Evolutionary conservation across 2,329 filamentous ascomycete genomes (phyloP).

Genomic region (Xylogone sp.): DNA sequence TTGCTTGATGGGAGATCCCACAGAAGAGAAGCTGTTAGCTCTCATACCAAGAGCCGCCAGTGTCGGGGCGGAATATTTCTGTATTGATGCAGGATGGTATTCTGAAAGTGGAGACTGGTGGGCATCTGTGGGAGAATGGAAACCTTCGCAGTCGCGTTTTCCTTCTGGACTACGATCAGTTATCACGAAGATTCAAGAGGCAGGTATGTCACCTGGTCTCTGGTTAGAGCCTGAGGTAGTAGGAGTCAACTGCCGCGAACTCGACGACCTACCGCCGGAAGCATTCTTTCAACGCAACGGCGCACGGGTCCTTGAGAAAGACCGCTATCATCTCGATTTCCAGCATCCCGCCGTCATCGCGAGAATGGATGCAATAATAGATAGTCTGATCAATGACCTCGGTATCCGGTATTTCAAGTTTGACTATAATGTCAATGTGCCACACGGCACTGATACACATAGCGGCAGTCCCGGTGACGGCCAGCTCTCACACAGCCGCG

Average conservation of each 20-base stretch:
- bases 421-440: not conserved
- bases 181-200: not conserved
- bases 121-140: slow-evolving; percentile 24
- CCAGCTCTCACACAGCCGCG: slow-evolving; percentile 10
- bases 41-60: slow-evolving; percentile 26
- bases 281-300: not conserved
- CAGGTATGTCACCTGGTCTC: not conserved
- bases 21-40: slow-evolving; percentile 28
- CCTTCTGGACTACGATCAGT: not conserved
- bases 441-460: not conserved
- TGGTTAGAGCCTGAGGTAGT: not conserved
- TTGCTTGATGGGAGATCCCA: slow-evolving; percentile 34
- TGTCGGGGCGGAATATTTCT: slow-evolving; percentile 32
- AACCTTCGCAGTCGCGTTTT: not conserved
- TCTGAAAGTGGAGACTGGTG: slow-evolving; percentile 33
- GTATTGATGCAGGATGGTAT: slow-evolving; percentile 35
- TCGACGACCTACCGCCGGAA: not conserved
- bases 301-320: not conserved
- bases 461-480: not conserved
- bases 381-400: not conserved
- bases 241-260: not conserved
- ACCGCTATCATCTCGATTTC: not conserved
- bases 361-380: not conserved
- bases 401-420: not conserved
- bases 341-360: not conserved